These are phyloP conservation scores for Phytophthora podocarpi DNA, from an alignment of 352 stramenopile genomes.

Conservation along the genomic window DNA sequence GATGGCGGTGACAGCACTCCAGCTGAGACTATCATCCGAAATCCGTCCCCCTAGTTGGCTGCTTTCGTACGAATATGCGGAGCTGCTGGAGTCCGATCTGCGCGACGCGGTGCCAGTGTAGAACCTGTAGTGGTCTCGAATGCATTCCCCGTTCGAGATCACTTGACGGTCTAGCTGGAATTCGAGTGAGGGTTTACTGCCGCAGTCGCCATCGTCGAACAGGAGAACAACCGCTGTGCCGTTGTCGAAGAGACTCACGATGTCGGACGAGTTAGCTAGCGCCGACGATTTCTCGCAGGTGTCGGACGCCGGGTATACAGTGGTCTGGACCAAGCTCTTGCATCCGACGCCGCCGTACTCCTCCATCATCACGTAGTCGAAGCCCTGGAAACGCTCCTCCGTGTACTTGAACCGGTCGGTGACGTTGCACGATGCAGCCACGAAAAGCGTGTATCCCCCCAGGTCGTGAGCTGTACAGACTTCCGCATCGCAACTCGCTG, in stretches of 20 bases:
- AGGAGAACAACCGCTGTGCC: conserved; percentile 18
- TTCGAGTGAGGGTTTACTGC: conserved; percentile 7
- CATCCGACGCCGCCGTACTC: conserved; percentile 26
- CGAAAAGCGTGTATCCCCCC: conserved; percentile 32
- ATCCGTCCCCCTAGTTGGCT: background rate
- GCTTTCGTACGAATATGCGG: conserved; percentile 19
- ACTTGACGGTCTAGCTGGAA: conserved; percentile 17
- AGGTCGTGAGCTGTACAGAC: conserved; percentile 27
- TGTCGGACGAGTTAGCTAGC: conserved; percentile 23
- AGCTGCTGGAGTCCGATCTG: conserved; percentile 13
- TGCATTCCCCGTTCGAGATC: conserved; percentile 23
- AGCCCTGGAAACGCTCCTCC: conserved; percentile 19
- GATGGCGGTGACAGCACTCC: conserved; percentile 17
- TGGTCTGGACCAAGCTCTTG: conserved; percentile 27
- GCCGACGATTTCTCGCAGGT: conserved; percentile 37
- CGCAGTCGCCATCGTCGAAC: conserved; percentile 30
- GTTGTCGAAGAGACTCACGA: conserved; percentile 35
- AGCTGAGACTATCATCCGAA: conserved; percentile 1
- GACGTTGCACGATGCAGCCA: conserved; percentile 27
- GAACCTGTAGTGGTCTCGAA: conserved; percentile 35
- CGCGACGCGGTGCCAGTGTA: conserved; percentile 17
- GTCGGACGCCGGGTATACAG: conserved; percentile 32
- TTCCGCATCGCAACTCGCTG: conserved; percentile 15
- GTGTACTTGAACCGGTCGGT: conserved; percentile 36
- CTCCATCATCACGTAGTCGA: conserved; percentile 43